Evolutionary conservation across 371 early-diverging fungal species (phyloP).

Genomic region (Encephalitozoon intestinalis): DNA sequence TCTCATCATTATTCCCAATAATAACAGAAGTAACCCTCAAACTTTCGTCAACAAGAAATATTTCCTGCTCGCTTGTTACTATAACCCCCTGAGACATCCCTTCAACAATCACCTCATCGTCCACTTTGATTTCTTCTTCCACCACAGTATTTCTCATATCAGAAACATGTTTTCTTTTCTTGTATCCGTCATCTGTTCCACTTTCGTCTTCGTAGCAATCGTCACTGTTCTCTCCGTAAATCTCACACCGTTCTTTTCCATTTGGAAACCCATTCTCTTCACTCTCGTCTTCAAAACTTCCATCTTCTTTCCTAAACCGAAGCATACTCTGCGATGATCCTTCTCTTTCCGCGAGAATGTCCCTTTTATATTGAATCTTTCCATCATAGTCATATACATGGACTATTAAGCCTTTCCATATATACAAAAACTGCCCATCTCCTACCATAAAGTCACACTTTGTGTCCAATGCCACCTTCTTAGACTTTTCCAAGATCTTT

Average conservation of each 20-base stretch:
- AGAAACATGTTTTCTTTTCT: background rate
- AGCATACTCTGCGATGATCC: too few relatives aligned
- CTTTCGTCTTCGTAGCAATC: conserved; percentile 7
- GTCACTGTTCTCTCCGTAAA: background rate
- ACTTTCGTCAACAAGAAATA: background rate
- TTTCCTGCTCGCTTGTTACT: background rate
- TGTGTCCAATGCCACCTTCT: background rate
- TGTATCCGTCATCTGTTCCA: background rate
- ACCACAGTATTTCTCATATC: background rate
- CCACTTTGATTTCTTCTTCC: background rate
- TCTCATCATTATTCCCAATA: conserved; percentile 26
- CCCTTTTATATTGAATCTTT: background rate
- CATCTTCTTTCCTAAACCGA: background rate
- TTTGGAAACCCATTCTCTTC: background rate
- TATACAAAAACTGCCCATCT: background rate
- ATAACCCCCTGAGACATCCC: background rate
- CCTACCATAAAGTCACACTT: background rate
- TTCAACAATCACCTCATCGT: background rate
- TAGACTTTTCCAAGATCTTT: background rate
- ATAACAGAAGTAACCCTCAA: background rate
- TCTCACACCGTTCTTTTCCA: background rate
- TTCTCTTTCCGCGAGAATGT: background rate
- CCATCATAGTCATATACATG: background rate
- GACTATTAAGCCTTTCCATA: background rate
- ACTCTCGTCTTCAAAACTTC: background rate